Evolutionary conservation across 495 filamentous ascomycete species (phyloP).

Genomic region (Neurospora sublineolata): DNA sequence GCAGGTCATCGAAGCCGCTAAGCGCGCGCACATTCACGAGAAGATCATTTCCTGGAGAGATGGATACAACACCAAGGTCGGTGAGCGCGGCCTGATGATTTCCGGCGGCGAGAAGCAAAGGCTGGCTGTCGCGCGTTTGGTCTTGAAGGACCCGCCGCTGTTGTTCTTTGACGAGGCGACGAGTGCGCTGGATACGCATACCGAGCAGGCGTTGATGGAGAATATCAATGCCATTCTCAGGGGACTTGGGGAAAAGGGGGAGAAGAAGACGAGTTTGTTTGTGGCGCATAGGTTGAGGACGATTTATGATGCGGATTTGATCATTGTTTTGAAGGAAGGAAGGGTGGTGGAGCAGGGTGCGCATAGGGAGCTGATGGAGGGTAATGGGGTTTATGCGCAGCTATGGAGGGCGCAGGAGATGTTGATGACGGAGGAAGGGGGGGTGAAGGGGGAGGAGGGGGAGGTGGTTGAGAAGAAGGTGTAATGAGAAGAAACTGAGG

Average conservation of each 20-base stretch:
- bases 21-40: constrained; percentile 73
- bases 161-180: constrained; percentile 98
- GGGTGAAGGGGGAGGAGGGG: background rate
- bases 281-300: constrained; percentile 86
- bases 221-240: constrained; percentile 91
- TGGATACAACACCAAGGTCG: constrained; percentile 85
- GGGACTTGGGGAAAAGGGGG: constrained; percentile 12
- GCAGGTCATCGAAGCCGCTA: constrained; percentile 62
- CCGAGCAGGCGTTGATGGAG: constrained; percentile 78
- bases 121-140: constrained; percentile 71
- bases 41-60: constrained; percentile 67
- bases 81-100: constrained; percentile 97
- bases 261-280: constrained; percentile 81
- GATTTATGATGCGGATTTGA: constrained; percentile 87
- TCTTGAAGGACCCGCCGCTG: constrained; percentile 85
- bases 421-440: constrained; percentile 10
- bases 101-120: constrained; percentile 95
- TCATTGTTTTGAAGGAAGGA: constrained; percentile 82
- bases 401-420: constrained; percentile 55
- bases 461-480: background rate
- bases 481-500: background rate
- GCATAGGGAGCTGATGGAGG: constrained; percentile 70
- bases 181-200: constrained; percentile 89
- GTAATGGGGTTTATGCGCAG: constrained; percentile 68
- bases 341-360: constrained; percentile 76